Conservation (phyloP, 1,284 basidiomycete species). For the Rhizoctonia solani region DNA sequence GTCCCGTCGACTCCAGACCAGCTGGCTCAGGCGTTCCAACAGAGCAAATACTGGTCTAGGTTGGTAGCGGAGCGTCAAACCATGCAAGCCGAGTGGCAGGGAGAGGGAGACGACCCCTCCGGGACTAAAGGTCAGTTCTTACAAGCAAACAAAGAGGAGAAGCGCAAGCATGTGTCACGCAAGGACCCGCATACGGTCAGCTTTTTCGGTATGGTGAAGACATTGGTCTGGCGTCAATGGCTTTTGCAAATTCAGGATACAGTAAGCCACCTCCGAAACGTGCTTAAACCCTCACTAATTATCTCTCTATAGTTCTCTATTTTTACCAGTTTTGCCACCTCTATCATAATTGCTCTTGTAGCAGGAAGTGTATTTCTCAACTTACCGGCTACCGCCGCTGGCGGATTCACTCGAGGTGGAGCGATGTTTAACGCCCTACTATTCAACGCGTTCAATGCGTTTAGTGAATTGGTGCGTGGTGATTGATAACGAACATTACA, state of each 20-base stretch:
- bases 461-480: conserved; percentile 56
- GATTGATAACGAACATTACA: background rate
- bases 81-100: conserved; percentile 66
- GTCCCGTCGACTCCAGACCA: conserved; percentile 75
- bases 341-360: conserved; percentile 60
- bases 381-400: conserved; percentile 70
- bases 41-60: conserved; percentile 56
- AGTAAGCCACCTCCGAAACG: conserved; percentile 2
- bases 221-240: too few relatives aligned
- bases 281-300: background rate
- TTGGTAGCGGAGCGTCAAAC: conserved; percentile 48
- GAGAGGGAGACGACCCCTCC: conserved; percentile 60
- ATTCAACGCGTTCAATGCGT: conserved; percentile 75
- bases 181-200: too few relatives aligned
- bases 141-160: conserved; percentile 71
- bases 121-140: conserved; percentile 74
- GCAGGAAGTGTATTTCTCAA: conserved; percentile 74
- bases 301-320: conserved; percentile 35
- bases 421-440: conserved; percentile 68
- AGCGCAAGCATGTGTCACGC: too few relatives aligned
- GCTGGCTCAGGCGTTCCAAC: conserved; percentile 70
- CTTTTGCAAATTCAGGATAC: conserved; percentile 77
- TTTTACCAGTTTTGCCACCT: conserved; percentile 49
- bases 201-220: too few relatives aligned
- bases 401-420: conserved; percentile 86